Evolutionary conservation across 306 rosid species (phyloP).

Genomic region (Malus domestica): DNA sequence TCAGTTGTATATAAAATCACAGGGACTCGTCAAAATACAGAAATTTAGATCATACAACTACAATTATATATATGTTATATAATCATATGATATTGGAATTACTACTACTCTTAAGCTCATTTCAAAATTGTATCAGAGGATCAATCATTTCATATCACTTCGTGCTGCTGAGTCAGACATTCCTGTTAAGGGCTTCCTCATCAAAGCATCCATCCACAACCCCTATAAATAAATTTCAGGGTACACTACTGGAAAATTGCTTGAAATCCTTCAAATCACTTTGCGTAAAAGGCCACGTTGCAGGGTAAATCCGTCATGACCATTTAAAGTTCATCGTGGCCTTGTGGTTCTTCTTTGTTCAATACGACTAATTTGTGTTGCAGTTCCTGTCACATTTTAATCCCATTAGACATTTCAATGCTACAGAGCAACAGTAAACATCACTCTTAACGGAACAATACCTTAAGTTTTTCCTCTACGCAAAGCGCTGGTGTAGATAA

Average conservation of each 20-base stretch:
- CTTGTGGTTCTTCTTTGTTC: slow-evolving; percentile 59
- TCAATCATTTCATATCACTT: background rate
- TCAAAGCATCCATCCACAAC: background rate
- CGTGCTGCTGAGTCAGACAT: background rate
- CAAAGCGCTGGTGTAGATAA: slow-evolving; percentile 80
- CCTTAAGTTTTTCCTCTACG: slow-evolving; percentile 80
- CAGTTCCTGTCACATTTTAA: slow-evolving; percentile 56
- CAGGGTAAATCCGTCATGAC: background rate
- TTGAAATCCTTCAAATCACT: slow-evolving; percentile 26
- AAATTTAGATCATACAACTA: background rate
- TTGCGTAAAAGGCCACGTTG: slow-evolving; percentile 4
- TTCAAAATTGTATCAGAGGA: slow-evolving; percentile 13
- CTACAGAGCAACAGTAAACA: background rate
- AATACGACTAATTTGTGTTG: slow-evolving; percentile 62
- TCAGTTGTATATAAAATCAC: background rate
- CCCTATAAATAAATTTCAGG: background rate
- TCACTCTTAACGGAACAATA: slow-evolving; percentile 12
- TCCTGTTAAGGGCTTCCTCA: background rate
- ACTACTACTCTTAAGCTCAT: background rate
- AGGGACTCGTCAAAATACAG: background rate
- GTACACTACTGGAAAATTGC: background rate
- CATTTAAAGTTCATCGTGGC: slow-evolving; percentile 72
- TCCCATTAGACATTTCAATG: slow-evolving; percentile 14
- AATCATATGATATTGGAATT: background rate
- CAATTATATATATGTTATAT: background rate